phyloP scores from a whole-genome alignment of 129 eudicot genomes.

The Artemisia tridentata region DNA sequence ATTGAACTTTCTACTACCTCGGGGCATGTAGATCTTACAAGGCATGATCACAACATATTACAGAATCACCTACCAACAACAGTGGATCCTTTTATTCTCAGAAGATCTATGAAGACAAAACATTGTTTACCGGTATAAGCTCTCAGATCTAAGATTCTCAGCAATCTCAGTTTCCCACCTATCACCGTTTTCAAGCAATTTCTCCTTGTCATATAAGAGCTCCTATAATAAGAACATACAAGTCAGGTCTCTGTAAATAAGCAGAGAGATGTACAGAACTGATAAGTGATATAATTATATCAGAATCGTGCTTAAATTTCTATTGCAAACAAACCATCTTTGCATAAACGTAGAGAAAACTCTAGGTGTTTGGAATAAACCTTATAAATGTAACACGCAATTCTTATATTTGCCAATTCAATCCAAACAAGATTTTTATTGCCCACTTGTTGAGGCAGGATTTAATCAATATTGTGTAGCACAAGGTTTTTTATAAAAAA shows the following conservation, averaged over 20 bases:
- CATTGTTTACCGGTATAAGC: constrained; percentile 71
- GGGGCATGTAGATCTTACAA: constrained; percentile 20
- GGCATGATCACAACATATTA: constrained; percentile 27
- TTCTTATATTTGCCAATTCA: no score
- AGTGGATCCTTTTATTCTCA: constrained; percentile 24
- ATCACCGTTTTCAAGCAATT: constrained; percentile 96
- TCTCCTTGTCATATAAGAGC: constrained; percentile 96
- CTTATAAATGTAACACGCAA: no score
- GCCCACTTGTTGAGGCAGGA: no score
- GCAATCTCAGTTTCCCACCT: constrained; percentile 99
- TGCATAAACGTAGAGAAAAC: not conserved
- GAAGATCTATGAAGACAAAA: constrained; percentile 16
- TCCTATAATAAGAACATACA: constrained; percentile 46
- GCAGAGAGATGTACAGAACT: not conserved
- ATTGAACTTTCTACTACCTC: constrained; percentile 19
- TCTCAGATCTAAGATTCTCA: constrained; percentile 92
- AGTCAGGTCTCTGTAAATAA: not conserved
- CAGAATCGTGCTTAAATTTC: constrained; percentile 2
- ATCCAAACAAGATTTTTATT: no score
- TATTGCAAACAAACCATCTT: not conserved
- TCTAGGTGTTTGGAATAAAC: not conserved
- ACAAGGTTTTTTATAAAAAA: no score
- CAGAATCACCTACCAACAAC: constrained; percentile 1
- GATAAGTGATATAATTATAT: not conserved
- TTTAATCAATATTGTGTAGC: no score